phyloP scores from a whole-genome alignment of 1,139 yeast species.

The Candida sp. region DNA sequence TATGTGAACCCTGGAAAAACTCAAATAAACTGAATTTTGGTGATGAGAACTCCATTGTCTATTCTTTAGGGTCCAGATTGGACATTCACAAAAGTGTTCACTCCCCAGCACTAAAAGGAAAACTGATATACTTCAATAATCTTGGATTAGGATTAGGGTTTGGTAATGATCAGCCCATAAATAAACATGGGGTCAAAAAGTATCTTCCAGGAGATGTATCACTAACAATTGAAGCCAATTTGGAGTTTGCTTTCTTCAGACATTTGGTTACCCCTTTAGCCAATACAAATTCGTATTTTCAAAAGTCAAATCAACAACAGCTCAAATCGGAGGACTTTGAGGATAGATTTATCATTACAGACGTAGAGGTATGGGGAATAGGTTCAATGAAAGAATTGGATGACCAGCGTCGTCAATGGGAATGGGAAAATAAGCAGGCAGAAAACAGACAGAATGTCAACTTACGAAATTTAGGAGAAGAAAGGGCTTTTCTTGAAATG shows the following conservation, averaged over 20 bases:
- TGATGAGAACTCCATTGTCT: conserved; percentile 46
- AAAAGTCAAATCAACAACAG: conserved; percentile 18
- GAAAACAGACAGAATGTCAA: conserved; percentile 72
- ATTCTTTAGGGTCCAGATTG: conserved; percentile 66
- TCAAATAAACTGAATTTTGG: conserved; percentile 78
- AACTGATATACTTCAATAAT: conserved; percentile 61
- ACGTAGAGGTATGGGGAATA: conserved; percentile 89
- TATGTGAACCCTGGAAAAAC: conserved; percentile 72
- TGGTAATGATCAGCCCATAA: conserved; percentile 64
- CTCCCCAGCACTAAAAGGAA: conserved; percentile 23
- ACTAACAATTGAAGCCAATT: conserved; percentile 67
- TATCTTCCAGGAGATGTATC: conserved; percentile 69
- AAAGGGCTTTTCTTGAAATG: conserved; percentile 83
- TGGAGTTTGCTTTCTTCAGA: conserved; percentile 81
- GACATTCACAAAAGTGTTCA: conserved; percentile 47
- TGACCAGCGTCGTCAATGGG: conserved; percentile 78
- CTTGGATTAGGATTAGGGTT: conserved; percentile 78
- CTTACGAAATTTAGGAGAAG: conserved; percentile 66
- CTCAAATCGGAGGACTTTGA: conserved; percentile 48
- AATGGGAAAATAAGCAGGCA: conserved; percentile 90
- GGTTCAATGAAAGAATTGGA: conserved; percentile 75
- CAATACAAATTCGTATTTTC: conserved; percentile 23
- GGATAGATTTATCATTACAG: conserved; percentile 66
- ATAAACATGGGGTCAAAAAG: conserved; percentile 39
- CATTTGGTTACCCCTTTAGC: conserved; percentile 43